Evolutionary conservation across 306 rosid species (phyloP).

Genomic region (Canavalia ensiformis): DNA sequence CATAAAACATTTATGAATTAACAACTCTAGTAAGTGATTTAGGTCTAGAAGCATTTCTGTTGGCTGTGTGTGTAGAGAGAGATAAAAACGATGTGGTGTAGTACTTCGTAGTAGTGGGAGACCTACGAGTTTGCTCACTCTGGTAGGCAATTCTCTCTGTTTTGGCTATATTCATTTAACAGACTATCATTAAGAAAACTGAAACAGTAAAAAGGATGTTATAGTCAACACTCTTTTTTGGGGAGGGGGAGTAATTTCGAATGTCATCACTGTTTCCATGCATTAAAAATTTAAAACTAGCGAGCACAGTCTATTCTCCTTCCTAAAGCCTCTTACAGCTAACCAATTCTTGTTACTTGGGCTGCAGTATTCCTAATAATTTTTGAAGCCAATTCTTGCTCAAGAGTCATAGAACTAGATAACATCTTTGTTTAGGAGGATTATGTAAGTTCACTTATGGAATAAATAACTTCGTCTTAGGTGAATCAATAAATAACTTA

Average conservation of each 20-base stretch:
- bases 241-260: background rate
- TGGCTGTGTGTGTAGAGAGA: background rate
- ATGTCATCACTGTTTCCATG: conserved; percentile 3
- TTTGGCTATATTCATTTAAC: conserved; percentile 12
- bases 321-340: background rate
- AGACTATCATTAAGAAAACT: conserved; percentile 3
- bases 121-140: conserved; percentile 23
- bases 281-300: background rate
- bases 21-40: background rate
- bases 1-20: background rate
- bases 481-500: no score
- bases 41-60: background rate
- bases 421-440: background rate
- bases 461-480: no score
- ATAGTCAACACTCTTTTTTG: background rate
- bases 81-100: no score
- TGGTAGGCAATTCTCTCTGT: conserved; percentile 31
- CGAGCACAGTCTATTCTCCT: background rate
- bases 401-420: background rate
- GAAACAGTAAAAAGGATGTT: background rate
- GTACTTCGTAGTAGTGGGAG: background rate
- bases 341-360: background rate
- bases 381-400: conserved; percentile 3
- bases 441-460: no score
- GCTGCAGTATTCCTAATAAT: background rate